Evolutionary conservation across 1,284 basidiomycete species (phyloP), one percentile per base, ranked within the genome.

Genomic region (Tilletiopsis washingtonensis): DNA sequence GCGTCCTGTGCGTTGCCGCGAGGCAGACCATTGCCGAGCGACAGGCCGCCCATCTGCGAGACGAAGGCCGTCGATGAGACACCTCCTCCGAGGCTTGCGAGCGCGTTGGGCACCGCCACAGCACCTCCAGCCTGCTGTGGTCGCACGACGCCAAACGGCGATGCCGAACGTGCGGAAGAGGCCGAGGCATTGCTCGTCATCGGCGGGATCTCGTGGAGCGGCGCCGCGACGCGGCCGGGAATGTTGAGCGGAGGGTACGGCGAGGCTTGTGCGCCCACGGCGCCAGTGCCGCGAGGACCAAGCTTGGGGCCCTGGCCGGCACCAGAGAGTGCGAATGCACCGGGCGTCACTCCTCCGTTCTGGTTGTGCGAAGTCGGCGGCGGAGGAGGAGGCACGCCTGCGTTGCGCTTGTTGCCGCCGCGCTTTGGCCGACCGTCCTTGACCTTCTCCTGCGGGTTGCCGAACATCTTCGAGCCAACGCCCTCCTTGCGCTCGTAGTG

Each of bases 371-470:
- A n/a, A n/a, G n/a, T n/a, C n/a, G n/a, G n/a, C n/a, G n/a, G n/a
- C n/a, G n/a, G n/a, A n/a, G n/a, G n/a, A n/a, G n/a, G n/a, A n/a
- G n/a, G n/a, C n/a, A n/a, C n/a, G n/a, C n/a, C n/a, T n/a, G n/a
- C n/a, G n/a, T n/a, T n/a, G n/a, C n/a, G n/a, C n/a, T n/a, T n/a
- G 12, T 3, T 34, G 32, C 32, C 32, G 1, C 1, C 17, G 12
- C 50, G 32, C 21, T 49, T 49, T 17, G 57, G 54, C 44, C 57
- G 61, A 23, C 62, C 64, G 36, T 67, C 64, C 50, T 67, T 67
- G 48, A 67, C 61, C 49, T 67, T 67, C 25, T 67, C 64, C 40
- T 67, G 64, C 15, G 64, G 64, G 24, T 67, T 67, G 47, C 64
- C 64, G 45, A 61, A 54, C 64, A 67, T 67, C 47, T 65, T 65